These are phyloP conservation scores for Globisporangium nunn DNA, from an alignment of 352 stramenopile genomes.

Conservation along the genomic window DNA sequence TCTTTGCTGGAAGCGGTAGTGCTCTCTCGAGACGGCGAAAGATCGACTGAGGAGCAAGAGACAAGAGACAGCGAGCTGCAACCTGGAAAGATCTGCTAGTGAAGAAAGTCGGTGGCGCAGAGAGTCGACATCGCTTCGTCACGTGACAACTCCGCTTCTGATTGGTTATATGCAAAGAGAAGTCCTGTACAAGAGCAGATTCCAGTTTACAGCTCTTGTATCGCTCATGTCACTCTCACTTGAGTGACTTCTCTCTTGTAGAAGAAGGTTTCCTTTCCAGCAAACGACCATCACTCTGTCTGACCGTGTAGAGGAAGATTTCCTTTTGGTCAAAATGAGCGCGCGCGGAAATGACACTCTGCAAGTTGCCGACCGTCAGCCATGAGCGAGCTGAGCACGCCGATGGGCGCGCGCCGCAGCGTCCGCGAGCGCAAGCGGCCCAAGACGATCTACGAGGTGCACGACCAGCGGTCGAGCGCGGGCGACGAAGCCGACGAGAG, in stretches of 20 bases:
- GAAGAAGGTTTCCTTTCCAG: neutral
- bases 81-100: neutral
- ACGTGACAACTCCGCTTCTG: neutral
- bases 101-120: neutral
- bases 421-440: slow-evolving; percentile 58
- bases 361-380: neutral
- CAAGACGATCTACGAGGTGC: slow-evolving; percentile 64
- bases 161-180: neutral
- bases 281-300: neutral
- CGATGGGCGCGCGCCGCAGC: slow-evolving; percentile 41
- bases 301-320: neutral
- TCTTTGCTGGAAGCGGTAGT: neutral
- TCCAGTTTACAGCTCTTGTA: slow-evolving; percentile 1
- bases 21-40: neutral
- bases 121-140: slow-evolving; percentile 2
- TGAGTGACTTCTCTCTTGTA: neutral
- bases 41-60: neutral
- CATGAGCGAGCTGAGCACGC: slow-evolving; percentile 6
- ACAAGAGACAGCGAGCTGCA: neutral
- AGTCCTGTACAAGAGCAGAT: neutral
- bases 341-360: neutral
- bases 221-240: neutral
- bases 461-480: slow-evolving; percentile 28
- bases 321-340: neutral
- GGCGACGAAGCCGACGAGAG: slow-evolving; percentile 12